These are phyloP conservation scores for Syncephalastrum monosporum DNA, from an alignment of 371 early-diverging fungal species.

Conservation along the genomic window DNA sequence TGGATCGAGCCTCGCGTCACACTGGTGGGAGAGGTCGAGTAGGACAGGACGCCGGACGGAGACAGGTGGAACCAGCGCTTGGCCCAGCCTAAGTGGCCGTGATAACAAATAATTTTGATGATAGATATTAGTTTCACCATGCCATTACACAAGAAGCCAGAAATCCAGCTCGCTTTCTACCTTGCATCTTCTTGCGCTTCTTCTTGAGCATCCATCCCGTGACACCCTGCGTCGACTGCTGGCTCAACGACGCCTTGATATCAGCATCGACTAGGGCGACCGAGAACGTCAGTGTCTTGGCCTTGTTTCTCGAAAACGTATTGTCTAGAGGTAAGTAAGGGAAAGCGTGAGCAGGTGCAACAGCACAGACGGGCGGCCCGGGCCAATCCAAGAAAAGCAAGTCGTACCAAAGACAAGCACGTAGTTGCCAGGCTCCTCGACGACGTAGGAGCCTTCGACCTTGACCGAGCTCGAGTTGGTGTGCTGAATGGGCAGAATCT, in stretches of 20 bases:
- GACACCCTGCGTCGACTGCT: slow-evolving; percentile 20
- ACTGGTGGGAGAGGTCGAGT: slow-evolving; percentile 58
- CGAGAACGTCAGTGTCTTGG: slow-evolving; percentile 84
- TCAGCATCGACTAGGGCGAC: slow-evolving; percentile 44
- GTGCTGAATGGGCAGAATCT: slow-evolving; percentile 34
- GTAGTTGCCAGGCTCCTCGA: slow-evolving; percentile 38
- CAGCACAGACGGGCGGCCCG: not conserved
- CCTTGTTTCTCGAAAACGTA: slow-evolving; percentile 85
- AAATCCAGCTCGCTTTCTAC: slow-evolving; percentile 22
- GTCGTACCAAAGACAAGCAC: slow-evolving; percentile 41
- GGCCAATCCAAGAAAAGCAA: not conserved
- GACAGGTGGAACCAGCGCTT: slow-evolving; percentile 70
- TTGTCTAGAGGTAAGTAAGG: slow-evolving; percentile 60
- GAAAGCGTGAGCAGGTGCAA: not conserved
- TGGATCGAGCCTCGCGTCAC: slow-evolving; percentile 76
- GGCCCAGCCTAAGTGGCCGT: slow-evolving; percentile 61
- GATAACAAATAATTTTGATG: not conserved
- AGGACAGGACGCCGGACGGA: slow-evolving; percentile 59
- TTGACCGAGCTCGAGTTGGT: slow-evolving; percentile 24
- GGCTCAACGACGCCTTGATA: slow-evolving; percentile 3
- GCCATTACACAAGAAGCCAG: not conserved
- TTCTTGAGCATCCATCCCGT: slow-evolving; percentile 74
- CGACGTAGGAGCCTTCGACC: slow-evolving; percentile 31
- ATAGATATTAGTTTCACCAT: no score
- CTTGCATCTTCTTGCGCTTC: slow-evolving; percentile 70